Percentiles rank a stretch among this genome's conserved stretches.
phyloP scores from a whole-genome alignment of 1,284 basidiomycete genomes.

The Cystobasidiaceae sp. region DNA sequence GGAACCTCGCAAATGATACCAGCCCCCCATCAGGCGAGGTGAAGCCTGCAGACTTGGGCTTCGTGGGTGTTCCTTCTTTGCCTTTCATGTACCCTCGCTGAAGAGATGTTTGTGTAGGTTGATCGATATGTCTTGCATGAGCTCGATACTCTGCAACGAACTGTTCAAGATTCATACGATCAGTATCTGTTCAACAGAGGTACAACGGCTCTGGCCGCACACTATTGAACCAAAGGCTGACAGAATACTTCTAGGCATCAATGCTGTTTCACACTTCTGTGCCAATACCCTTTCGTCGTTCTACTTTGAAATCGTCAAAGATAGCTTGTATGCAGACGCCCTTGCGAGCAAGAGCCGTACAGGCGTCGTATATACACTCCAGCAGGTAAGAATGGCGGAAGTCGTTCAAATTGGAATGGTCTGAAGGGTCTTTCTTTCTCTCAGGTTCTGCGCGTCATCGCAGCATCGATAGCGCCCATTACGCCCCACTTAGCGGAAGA shows the following conservation, averaged over 20 bases:
- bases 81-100: neutral
- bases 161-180: slow-evolving; percentile 63
- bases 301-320: slow-evolving; percentile 90
- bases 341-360: slow-evolving; percentile 56
- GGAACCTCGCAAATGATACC: slow-evolving; percentile 57
- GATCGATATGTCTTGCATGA: slow-evolving; percentile 84
- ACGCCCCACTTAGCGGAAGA: slow-evolving; percentile 90
- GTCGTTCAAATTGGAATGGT: neutral
- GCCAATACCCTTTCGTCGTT: slow-evolving; percentile 54
- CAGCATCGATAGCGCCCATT: slow-evolving; percentile 74
- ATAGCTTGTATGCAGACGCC: slow-evolving; percentile 75
- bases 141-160: slow-evolving; percentile 64
- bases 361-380: slow-evolving; percentile 65
- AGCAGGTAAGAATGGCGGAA: slow-evolving; percentile 59
- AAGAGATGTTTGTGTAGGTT: slow-evolving; percentile 52
- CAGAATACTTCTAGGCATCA: neutral
- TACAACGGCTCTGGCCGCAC: slow-evolving; percentile 46
- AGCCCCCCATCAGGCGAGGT: slow-evolving; percentile 48
- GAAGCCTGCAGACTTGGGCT: slow-evolving; percentile 52
- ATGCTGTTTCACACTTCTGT: slow-evolving; percentile 43
- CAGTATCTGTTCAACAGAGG: slow-evolving; percentile 80
- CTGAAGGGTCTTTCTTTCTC: neutral
- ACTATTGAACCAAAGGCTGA: neutral
- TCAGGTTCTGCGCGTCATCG: slow-evolving; percentile 66
- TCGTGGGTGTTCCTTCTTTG: slow-evolving; percentile 53